Evolutionary conservation across 331 rosid species (phyloP).

Genomic region (Dryas integrifolia): DNA sequence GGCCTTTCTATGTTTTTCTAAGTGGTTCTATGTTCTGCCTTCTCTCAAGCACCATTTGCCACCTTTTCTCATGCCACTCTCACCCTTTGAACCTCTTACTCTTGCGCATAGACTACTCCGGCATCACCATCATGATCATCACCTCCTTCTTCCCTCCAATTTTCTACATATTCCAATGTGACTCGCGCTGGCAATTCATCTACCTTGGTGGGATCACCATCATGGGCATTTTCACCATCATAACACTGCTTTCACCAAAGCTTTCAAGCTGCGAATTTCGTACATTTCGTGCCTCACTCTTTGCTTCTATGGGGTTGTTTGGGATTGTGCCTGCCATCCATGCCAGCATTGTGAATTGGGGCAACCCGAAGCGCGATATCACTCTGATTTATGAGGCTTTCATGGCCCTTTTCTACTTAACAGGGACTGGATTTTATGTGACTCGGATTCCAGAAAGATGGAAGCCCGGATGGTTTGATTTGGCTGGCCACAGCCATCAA

Average conservation of each 20-base stretch:
- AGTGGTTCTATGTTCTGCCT: slow-evolving; percentile 94
- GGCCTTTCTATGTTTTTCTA: slow-evolving; percentile 96
- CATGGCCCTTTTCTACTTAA: slow-evolving; percentile 77
- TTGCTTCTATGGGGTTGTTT: slow-evolving; percentile 88
- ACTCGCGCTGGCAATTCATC: slow-evolving; percentile 74
- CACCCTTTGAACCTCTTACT: slow-evolving; percentile 51
- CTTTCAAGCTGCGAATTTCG: slow-evolving; percentile 59
- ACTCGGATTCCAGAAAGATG: slow-evolving; percentile 81
- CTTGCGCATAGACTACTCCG: slow-evolving; percentile 68
- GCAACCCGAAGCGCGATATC: slow-evolving; percentile 59
- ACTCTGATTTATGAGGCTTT: slow-evolving; percentile 60
- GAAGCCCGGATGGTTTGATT: slow-evolving; percentile 85
- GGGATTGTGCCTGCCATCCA: slow-evolving; percentile 84
- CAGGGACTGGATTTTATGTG: slow-evolving; percentile 69
- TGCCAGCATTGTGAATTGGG: slow-evolving; percentile 71
- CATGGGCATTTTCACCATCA: slow-evolving; percentile 79
- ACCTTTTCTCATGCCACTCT: slow-evolving; percentile 90
- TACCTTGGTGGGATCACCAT: slow-evolving; percentile 78
- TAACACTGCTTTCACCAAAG: slow-evolving; percentile 60
- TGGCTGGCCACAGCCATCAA: slow-evolving; percentile 95
- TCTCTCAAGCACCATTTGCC: slow-evolving; percentile 86
- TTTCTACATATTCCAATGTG: slow-evolving; percentile 83
- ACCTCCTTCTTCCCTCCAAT: slow-evolving; percentile 94
- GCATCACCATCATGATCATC: slow-evolving; percentile 85
- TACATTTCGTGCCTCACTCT: slow-evolving; percentile 61